A percentile compares a stretch with the other conserved stretches of the same genome.
These are phyloP conservation scores for Diplodia scrobiculata DNA, from an alignment of 2,329 filamentous ascomycete species.

Conservation along the genomic window DNA sequence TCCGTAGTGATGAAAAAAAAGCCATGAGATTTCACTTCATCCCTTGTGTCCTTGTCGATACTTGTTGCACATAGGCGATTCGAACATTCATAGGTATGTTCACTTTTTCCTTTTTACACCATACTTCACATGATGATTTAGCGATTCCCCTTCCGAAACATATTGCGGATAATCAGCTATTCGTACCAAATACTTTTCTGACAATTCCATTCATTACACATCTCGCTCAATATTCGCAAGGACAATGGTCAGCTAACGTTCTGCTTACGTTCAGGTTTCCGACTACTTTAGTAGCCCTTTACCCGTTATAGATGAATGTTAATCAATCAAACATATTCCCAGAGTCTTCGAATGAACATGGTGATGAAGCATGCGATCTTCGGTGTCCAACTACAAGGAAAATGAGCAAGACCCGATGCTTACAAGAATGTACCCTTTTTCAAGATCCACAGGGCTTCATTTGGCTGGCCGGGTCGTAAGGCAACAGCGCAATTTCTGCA, in stretches of 20 bases:
- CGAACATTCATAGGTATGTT: conserved; percentile 10
- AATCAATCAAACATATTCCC: no score
- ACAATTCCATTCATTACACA: background rate
- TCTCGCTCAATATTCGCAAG: background rate
- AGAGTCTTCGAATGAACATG: no score
- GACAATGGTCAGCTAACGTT: background rate
- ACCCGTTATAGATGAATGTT: background rate
- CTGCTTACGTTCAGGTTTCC: background rate
- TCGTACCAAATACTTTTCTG: conserved; percentile 21
- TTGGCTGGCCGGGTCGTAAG: no score
- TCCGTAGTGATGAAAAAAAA: conserved; percentile 22
- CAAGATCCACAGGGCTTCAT: no score
- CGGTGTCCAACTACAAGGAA: no score
- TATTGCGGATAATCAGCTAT: conserved; percentile 17
- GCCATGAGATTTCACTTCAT: conserved; percentile 27
- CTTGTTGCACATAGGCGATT: conserved; percentile 11
- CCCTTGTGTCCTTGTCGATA: conserved; percentile 23
- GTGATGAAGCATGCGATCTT: no score
- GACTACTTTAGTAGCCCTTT: background rate
- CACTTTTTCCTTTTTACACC: background rate
- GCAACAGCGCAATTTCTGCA: no score
- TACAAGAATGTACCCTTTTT: no score
- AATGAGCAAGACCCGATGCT: no score
- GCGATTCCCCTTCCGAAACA: conserved; percentile 23
- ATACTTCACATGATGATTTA: conserved; percentile 10